phyloP scores from a whole-genome alignment of 768 basidiomycete species.

The Podaxis pistillaris region DNA sequence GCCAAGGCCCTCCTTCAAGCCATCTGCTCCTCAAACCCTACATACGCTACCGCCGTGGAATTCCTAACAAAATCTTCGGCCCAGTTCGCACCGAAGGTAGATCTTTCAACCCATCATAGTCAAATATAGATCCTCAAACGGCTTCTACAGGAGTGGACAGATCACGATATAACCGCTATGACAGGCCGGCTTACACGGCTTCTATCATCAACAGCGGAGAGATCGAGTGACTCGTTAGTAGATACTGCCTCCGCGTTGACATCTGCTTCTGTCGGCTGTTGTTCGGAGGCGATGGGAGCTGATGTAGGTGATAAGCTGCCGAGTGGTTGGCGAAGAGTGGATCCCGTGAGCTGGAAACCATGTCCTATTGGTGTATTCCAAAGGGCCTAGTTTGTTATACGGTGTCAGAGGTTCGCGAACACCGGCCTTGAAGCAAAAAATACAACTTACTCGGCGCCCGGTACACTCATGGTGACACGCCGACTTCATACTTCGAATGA shows the following conservation, averaged over 20 bases:
- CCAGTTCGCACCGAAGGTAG: conserved; percentile 1
- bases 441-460: no score
- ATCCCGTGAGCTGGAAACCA: conserved; percentile 51
- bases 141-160: conserved; percentile 38
- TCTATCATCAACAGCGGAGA: conserved; percentile 23
- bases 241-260: background rate
- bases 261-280: background rate
- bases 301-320: conserved; percentile 2
- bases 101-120: background rate
- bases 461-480: no score
- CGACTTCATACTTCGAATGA: no score
- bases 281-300: background rate
- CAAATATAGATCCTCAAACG: background rate
- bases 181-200: conserved; percentile 41
- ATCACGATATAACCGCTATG: conserved; percentile 54
- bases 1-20: conserved; percentile 36
- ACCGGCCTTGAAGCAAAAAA: background rate
- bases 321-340: conserved; percentile 55
- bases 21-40: conserved; percentile 35
- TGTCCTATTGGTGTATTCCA: conserved; percentile 64
- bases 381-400: background rate
- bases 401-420: background rate
- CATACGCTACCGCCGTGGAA: conserved; percentile 28
- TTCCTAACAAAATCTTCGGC: conserved; percentile 21
- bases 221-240: background rate